A percentile compares a stretch with the other conserved stretches of the same genome.
Evolutionary conservation across 305 asterid species (phyloP).

Genomic region (Andrographis paniculata): DNA sequence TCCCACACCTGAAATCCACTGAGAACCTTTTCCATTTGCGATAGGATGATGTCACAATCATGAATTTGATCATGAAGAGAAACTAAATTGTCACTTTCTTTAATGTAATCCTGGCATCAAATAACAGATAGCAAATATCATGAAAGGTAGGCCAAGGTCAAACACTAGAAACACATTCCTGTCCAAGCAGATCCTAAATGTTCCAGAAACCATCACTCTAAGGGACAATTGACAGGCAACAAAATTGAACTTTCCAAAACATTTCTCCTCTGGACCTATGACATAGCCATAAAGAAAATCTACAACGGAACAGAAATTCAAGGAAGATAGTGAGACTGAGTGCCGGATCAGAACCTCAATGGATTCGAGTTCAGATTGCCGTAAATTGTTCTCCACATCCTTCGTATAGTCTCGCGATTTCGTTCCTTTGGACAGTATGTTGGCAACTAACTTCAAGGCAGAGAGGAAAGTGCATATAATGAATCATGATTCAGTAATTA

Average conservation of each 20-base stretch:
- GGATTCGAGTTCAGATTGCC: constrained; percentile 25
- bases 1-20: constrained; percentile 85
- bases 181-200: no score
- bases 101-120: constrained; percentile 43
- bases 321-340: not conserved
- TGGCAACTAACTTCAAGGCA: constrained; percentile 66
- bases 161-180: no score
- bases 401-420: constrained; percentile 81
- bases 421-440: constrained; percentile 81
- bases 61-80: constrained; percentile 74
- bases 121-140: constrained; percentile 9
- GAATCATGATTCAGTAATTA: no score
- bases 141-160: constrained; percentile 15
- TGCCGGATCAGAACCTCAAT: constrained; percentile 56
- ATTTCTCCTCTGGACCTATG: no score
- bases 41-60: constrained; percentile 84
- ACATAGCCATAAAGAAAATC: no score
- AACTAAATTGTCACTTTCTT: no score
- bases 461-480: no score
- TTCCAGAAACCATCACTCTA: no score
- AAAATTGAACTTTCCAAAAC: no score
- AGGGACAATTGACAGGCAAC: no score
- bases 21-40: constrained; percentile 93
- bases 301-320: no score
- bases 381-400: constrained; percentile 86